Conservation (phyloP, 2,329 filamentous ascomycete species). For the Ophiostoma ips region DNA sequence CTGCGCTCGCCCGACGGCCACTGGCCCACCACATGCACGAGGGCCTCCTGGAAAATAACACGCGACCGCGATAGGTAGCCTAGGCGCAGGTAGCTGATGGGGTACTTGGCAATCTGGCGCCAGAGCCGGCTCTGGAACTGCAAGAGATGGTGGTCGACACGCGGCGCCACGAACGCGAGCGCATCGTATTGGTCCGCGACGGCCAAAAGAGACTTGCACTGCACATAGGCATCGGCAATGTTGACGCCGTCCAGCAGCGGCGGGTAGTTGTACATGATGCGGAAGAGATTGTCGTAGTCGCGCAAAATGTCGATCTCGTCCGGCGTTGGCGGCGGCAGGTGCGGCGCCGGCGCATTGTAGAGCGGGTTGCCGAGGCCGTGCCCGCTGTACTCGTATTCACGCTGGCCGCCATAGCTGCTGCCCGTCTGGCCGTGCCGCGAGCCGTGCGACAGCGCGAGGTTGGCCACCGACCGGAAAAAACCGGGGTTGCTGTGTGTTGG, state of each 20-base stretch:
- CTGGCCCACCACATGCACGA: constrained; percentile 88
- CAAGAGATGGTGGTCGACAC: constrained; percentile 85
- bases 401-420: constrained; percentile 24
- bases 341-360: constrained; percentile 8
- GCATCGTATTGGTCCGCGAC: constrained; percentile 94
- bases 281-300: constrained; percentile 91
- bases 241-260: constrained; percentile 72
- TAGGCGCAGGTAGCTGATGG: constrained; percentile 78
- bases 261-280: constrained; percentile 88
- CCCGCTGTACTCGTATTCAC: constrained; percentile 15
- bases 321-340: constrained; percentile 33
- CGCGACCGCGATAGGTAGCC: constrained; percentile 75
- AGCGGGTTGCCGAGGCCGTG: constrained; percentile 14
- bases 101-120: constrained; percentile 95
- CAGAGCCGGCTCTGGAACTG: constrained; percentile 84
- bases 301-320: constrained; percentile 64
- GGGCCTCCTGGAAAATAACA: constrained; percentile 72
- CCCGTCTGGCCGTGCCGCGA: constrained; percentile 17
- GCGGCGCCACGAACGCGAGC: constrained; percentile 69
- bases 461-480: constrained; percentile 82
- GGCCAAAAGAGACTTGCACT: constrained; percentile 79
- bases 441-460: constrained; percentile 46
- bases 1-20: constrained; percentile 75
- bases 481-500: constrained; percentile 20
- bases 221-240: constrained; percentile 82